These are phyloP conservation scores for Mortierella sp. DNA, from an alignment of 371 early-diverging fungal species.

Conservation along the genomic window DNA sequence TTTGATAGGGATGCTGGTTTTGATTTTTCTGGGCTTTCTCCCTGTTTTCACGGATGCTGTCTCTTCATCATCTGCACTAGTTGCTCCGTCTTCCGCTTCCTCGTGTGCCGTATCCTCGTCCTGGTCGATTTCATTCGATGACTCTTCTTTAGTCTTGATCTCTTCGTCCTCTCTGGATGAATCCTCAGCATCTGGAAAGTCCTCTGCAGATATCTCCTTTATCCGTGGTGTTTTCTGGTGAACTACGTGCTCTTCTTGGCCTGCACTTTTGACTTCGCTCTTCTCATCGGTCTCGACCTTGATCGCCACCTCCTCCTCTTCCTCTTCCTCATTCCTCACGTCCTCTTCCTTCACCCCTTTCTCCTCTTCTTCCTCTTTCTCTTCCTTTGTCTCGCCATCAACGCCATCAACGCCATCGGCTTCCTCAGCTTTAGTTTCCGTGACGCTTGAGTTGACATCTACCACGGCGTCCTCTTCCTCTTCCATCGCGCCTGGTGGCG, in stretches of 20 bases:
- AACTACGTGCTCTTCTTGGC: background rate
- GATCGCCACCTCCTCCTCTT: background rate
- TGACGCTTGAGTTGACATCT: background rate
- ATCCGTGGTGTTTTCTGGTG: background rate
- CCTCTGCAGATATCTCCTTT: background rate
- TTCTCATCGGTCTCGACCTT: constrained; percentile 4
- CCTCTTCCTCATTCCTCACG: too few species aligned
- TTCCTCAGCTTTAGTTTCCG: constrained; percentile 10
- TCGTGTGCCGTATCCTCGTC: constrained; percentile 26
- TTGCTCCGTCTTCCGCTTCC: constrained; percentile 31
- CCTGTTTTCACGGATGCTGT: constrained; percentile 11
- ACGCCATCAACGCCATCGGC: background rate
- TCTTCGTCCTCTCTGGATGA: constrained; percentile 1
- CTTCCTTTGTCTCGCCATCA: background rate
- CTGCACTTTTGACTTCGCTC: background rate
- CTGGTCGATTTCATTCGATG: constrained; percentile 27
- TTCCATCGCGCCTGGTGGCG: constrained; percentile 26
- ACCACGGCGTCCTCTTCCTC: constrained; percentile 7
- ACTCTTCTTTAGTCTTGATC: constrained; percentile 11
- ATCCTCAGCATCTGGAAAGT: background rate
- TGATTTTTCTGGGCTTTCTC: constrained; percentile 39
- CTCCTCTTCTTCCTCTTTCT: background rate
- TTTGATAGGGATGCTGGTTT: constrained; percentile 36
- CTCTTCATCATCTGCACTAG: constrained; percentile 47
- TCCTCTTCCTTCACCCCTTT: background rate